Evolutionary conservation across 176 grass and related monocot genomes (phyloP).

Genomic region (bread wheat (Triticum aestivum)): IWGSC_CS_RefSeq_v2.1 NC_057812.1:730455826-730456325

Average conservation of each 20-base stretch:
- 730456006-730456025: neutral
- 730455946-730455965: neutral
- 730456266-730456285: too few species aligned
- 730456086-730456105: conserved; percentile 77
- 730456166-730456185: neutral
- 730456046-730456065: conserved; percentile 57
- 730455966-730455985: neutral
- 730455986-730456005: neutral
- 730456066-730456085: conserved; percentile 63
- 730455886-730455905: conserved; percentile 82
- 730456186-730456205: neutral
- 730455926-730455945: neutral
- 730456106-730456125: conserved; percentile 82
- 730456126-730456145: conserved; percentile 78
- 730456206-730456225: neutral
- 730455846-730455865: neutral
- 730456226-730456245: too few species aligned
- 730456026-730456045: neutral
- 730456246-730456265: too few species aligned
- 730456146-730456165: neutral
- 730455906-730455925: neutral
- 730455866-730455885: conserved; percentile 7
- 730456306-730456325: neutral
- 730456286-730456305: neutral
- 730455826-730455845: conserved; percentile 15